phyloP scores from a whole-genome alignment of 139 green algal species.

The Asterochloris sp. region DNA sequence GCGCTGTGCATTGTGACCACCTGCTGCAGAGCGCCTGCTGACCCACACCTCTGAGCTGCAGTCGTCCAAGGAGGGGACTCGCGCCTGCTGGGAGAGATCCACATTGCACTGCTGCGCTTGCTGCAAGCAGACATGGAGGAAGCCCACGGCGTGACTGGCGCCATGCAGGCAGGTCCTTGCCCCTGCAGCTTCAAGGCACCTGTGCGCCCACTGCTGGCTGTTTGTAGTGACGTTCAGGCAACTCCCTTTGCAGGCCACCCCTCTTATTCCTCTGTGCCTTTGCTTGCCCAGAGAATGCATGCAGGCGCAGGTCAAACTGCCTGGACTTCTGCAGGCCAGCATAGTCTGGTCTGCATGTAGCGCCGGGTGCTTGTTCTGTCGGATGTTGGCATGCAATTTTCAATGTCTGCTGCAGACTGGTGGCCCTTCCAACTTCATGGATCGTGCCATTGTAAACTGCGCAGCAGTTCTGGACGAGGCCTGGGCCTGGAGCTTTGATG shows the following conservation, averaged over 20 bases:
- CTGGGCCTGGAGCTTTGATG: constrained; percentile 89
- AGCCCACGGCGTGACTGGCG: constrained; percentile 40
- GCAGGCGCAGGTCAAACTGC: no score
- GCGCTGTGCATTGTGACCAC: no score
- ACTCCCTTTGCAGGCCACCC: no score
- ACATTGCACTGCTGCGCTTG: constrained; percentile 69
- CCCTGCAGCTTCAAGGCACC: background rate
- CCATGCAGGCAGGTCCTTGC: constrained; percentile 20
- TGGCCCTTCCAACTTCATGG: constrained; percentile 43
- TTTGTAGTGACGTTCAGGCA: no score
- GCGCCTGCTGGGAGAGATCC: constrained; percentile 58
- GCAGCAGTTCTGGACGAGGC: constrained; percentile 77
- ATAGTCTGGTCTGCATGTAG: background rate
- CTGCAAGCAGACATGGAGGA: constrained; percentile 77
- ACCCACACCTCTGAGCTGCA: background rate
- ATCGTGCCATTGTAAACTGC: constrained; percentile 44
- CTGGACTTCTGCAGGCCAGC: background rate
- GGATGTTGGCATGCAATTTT: no score
- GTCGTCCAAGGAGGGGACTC: constrained; percentile 23
- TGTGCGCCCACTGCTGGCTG: background rate
- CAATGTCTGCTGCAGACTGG: constrained; percentile 8
- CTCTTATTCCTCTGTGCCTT: no score
- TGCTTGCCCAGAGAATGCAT: no score
- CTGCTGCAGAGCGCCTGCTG: background rate
- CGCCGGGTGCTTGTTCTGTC: no score